Evolutionary conservation across 139 green algal species (phyloP).

Genomic region (Dunaliella primolecta): DNA sequence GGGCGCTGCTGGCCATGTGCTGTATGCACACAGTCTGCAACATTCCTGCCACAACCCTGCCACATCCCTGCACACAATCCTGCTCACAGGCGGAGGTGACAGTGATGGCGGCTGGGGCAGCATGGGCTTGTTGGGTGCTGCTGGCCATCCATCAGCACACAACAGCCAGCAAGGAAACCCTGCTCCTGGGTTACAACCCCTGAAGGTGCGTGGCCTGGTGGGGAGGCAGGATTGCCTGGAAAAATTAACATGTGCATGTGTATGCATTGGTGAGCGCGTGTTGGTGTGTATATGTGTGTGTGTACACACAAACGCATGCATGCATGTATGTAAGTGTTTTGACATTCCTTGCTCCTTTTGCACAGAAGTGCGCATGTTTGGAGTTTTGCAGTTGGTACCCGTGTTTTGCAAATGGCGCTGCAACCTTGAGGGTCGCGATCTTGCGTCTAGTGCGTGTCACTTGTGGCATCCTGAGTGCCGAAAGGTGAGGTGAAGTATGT

Average conservation of each 20-base stretch:
- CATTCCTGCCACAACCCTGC: not conserved
- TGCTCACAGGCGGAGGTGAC: not conserved
- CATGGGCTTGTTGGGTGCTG: not conserved
- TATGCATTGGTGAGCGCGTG: not conserved
- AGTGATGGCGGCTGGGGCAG: not conserved
- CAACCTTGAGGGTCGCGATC: too few relatives aligned
- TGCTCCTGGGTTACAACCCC: not conserved
- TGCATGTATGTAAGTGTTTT: not conserved
- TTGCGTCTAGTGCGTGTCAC: too few relatives aligned
- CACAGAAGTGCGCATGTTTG: too few relatives aligned
- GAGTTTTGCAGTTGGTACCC: too few relatives aligned
- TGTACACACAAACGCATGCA: not conserved
- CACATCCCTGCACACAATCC: not conserved
- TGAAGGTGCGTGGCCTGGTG: not conserved
- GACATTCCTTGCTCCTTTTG: too few relatives aligned
- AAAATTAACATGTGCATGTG: not conserved
- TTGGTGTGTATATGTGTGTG: not conserved
- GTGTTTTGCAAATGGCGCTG: too few relatives aligned
- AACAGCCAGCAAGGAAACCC: not conserved
- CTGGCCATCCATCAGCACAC: not conserved
- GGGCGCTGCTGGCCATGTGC: too few relatives aligned
- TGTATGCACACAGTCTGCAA: not conserved
- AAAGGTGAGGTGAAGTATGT: too few relatives aligned
- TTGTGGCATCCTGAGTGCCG: too few relatives aligned
- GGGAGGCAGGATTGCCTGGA: not conserved